Evolutionary conservation across 805 yeast species (phyloP).

Genomic region (Saccharomycopsis babjevae): DNA sequence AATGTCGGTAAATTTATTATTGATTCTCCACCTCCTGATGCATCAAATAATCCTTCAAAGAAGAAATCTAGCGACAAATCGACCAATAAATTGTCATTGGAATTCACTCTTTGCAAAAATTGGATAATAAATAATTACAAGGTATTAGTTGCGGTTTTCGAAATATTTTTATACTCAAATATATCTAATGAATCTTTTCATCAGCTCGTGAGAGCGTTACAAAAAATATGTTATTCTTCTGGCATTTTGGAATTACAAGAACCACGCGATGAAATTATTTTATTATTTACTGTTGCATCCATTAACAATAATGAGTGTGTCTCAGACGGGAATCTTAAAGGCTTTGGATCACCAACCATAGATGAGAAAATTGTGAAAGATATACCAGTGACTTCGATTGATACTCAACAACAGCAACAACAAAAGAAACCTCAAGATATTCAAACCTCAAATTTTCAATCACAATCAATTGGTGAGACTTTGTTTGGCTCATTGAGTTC

Average conservation of each 20-base stretch:
- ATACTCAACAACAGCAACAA: not conserved
- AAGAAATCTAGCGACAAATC: not conserved
- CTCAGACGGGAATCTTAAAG: not conserved
- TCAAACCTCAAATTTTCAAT: not conserved
- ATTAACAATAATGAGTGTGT: conserved; percentile 29
- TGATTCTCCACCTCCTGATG: conserved; percentile 19
- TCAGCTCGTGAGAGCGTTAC: conserved; percentile 57
- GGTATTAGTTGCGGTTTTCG: conserved; percentile 34
- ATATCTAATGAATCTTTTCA: conserved; percentile 67
- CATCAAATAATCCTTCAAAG: not conserved
- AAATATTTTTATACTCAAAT: conserved; percentile 50
- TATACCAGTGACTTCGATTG: not conserved
- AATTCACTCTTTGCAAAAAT: conserved; percentile 12
- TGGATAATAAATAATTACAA: conserved; percentile 30
- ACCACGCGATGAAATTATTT: conserved; percentile 48
- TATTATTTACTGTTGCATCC: conserved; percentile 36
- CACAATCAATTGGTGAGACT: conserved; percentile 14
- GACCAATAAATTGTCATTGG: conserved; percentile 8
- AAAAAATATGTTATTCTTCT: conserved; percentile 70
- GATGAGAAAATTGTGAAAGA: not conserved
- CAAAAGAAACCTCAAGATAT: not conserved
- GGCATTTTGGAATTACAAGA: conserved; percentile 56
- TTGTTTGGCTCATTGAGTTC: conserved; percentile 17
- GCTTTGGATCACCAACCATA: not conserved
- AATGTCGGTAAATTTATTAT: conserved; percentile 51